These are phyloP conservation scores for Hsuehochloa calcarea DNA, from an alignment of 176 grass and related monocot species.

Conservation along the genomic window DNA sequence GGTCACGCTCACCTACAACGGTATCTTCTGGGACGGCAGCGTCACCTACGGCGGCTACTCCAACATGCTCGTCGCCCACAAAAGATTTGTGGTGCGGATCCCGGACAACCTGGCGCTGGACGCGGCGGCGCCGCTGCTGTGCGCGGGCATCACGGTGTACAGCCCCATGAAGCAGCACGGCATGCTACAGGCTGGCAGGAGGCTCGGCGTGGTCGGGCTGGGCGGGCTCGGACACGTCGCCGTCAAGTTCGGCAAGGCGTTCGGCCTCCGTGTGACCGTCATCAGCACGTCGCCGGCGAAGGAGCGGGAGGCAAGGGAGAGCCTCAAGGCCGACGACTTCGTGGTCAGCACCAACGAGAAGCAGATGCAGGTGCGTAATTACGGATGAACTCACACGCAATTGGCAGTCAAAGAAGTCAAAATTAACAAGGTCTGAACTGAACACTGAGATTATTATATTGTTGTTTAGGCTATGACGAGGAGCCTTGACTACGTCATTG, in stretches of 20 bases:
- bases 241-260: constrained; percentile 74
- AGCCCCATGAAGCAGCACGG: constrained; percentile 71
- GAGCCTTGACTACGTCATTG: constrained; percentile 75
- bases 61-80: constrained; percentile 58
- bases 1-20: constrained; percentile 76
- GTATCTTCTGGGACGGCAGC: constrained; percentile 82
- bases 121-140: constrained; percentile 59
- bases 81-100: constrained; percentile 58
- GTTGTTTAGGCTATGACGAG: constrained; percentile 26
- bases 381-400: neutral
- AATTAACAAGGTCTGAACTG: neutral
- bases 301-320: constrained; percentile 62
- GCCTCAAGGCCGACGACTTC: constrained; percentile 55
- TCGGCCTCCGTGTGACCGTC: constrained; percentile 54
- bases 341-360: constrained; percentile 50
- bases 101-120: constrained; percentile 60
- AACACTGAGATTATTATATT: neutral
- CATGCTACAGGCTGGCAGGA: constrained; percentile 51
- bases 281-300: constrained; percentile 75
- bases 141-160: constrained; percentile 72
- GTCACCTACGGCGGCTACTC: constrained; percentile 94
- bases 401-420: neutral
- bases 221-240: constrained; percentile 73
- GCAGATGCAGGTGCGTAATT: constrained; percentile 54
- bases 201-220: constrained; percentile 62